Evolutionary conservation across 2,329 filamentous ascomycete species (phyloP).

Genomic region (Colletotrichum sojae): DNA sequence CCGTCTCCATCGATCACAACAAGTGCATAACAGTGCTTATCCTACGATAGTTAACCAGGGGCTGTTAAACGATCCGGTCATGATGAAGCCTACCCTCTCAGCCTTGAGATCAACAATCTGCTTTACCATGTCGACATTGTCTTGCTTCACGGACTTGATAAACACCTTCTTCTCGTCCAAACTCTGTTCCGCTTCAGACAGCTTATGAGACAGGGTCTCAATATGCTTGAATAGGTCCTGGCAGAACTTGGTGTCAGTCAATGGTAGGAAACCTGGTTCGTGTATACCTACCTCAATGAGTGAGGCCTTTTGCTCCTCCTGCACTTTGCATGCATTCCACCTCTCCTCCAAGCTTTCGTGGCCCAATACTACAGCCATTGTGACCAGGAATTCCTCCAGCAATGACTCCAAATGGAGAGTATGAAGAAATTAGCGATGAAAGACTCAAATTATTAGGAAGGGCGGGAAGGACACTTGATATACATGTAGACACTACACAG

Average conservation of each 20-base stretch:
- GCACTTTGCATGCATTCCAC: not conserved
- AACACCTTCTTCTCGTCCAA: constrained; percentile 12
- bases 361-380: not conserved
- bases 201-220: not conserved
- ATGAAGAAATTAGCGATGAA: not conserved
- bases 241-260: no score
- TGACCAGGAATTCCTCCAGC: not conserved
- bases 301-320: constrained; percentile 22
- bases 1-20: constrained; percentile 56
- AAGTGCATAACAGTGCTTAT: constrained; percentile 47
- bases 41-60: constrained; percentile 28
- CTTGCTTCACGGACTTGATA: constrained; percentile 2
- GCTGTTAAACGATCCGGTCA: not conserved
- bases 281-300: not conserved
- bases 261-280: not conserved
- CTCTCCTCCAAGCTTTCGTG: not conserved
- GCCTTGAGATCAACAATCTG: not conserved
- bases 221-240: constrained; percentile 25
- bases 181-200: constrained; percentile 1
- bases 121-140: not conserved
- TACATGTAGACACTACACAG: not conserved
- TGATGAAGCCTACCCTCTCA: not conserved
- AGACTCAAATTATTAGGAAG: no score
- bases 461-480: not conserved
- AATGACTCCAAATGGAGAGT: not conserved